These are phyloP conservation scores for Saccharomyces hybrid DNA, from an alignment of 1,139 yeast genomes.

Conservation along the genomic window DNA sequence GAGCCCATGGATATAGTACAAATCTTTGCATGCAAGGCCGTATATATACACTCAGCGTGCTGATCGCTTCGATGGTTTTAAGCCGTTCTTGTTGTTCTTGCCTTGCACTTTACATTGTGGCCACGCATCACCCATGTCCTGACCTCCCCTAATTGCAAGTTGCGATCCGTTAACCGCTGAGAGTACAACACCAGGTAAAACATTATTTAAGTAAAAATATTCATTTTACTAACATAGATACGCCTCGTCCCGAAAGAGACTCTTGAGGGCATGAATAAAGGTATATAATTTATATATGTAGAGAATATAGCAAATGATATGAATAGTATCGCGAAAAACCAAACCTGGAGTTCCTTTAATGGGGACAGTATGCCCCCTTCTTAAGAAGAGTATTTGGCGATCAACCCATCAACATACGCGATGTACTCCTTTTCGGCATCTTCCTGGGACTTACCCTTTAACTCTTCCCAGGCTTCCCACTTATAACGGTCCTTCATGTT, in stretches of 20 bases:
- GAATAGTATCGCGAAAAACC: neutral
- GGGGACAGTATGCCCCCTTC: neutral
- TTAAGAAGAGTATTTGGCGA: conserved; percentile 38
- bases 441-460: conserved; percentile 77
- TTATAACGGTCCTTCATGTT: conserved; percentile 93
- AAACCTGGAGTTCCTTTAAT: neutral
- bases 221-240: neutral
- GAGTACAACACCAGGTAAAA: too few relatives aligned
- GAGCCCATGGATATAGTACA: neutral
- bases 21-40: neutral
- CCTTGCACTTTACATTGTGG: neutral
- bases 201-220: too few relatives aligned
- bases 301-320: neutral
- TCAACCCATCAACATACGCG: conserved; percentile 60
- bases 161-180: too few relatives aligned
- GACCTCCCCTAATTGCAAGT: too few relatives aligned
- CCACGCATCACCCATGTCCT: too few relatives aligned
- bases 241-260: neutral
- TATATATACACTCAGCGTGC: neutral
- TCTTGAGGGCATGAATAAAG: neutral
- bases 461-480: conserved; percentile 93
- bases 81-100: neutral
- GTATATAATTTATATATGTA: neutral
- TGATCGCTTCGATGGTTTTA: neutral
- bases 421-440: conserved; percentile 86